A percentile compares a stretch with the other conserved stretches of the same genome.
These are phyloP conservation scores for Aureobasidium leucospermi DNA, from an alignment of 2,329 filamentous ascomycete genomes.

Conservation along the genomic window DNA sequence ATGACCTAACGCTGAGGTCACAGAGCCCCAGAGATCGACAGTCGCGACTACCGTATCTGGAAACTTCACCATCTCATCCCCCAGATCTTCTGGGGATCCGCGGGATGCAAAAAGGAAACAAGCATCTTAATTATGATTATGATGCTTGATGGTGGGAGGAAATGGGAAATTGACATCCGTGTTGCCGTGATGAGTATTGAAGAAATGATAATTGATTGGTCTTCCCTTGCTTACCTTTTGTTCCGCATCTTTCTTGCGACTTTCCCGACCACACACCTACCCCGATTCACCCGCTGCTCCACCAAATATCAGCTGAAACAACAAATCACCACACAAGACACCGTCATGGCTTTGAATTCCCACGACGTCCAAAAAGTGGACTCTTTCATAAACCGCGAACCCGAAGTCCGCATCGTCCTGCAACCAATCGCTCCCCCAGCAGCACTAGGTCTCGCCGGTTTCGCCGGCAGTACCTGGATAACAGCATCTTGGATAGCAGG, in stretches of 20 bases:
- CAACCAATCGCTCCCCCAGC: conserved; percentile 26
- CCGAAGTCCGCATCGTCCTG: conserved; percentile 23
- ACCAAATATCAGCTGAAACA: too few species aligned
- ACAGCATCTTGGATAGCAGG: conserved; percentile 19
- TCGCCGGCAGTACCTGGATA: conserved; percentile 25
- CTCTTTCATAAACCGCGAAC: conserved; percentile 9
- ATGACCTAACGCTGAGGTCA: background rate
- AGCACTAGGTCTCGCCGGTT: conserved; percentile 25
- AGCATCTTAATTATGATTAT: background rate
- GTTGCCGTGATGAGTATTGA: background rate
- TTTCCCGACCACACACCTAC: background rate
- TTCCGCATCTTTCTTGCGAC: background rate
- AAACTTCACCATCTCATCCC: background rate
- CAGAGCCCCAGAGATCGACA: background rate
- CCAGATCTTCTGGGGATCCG: background rate
- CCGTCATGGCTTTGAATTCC: background rate
- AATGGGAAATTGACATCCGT: background rate
- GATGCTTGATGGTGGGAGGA: background rate
- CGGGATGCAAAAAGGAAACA: background rate
- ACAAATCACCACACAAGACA: background rate
- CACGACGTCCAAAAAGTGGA: background rate
- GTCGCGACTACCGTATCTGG: background rate
- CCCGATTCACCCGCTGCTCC: too few species aligned
- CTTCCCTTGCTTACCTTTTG: background rate
- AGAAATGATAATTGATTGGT: too few species aligned